Evolutionary conservation across 225 moss, liverwort and hornwort species (phyloP).

Genomic region (Pseudisothecium myosuroides): DNA sequence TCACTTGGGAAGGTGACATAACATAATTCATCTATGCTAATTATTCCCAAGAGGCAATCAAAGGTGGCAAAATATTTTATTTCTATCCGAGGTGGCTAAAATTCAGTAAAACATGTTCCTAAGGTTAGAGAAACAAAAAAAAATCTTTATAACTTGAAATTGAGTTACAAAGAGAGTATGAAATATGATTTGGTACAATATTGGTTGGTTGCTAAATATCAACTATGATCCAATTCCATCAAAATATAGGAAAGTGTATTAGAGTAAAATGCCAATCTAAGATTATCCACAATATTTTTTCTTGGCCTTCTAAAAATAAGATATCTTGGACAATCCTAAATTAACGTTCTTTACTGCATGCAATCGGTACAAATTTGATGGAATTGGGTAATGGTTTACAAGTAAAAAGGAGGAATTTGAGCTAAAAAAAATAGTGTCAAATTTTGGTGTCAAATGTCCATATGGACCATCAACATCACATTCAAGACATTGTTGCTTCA

Average conservation of each 20-base stretch:
- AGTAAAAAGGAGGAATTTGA: fast-evolving
- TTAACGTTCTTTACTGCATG: fast-evolving
- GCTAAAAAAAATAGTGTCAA: fast-evolving
- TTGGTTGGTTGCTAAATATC: fast-evolving
- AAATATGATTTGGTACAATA: background rate
- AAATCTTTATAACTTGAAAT: background rate
- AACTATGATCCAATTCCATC: fast-evolving
- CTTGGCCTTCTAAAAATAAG: fast-evolving
- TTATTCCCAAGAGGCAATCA: fast-evolving
- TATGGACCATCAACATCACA: background rate
- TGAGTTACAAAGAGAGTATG: background rate
- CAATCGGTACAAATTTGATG: fast-evolving
- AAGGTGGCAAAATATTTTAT: background rate
- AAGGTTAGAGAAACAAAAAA: background rate
- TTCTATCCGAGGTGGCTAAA: background rate
- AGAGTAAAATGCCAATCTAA: background rate
- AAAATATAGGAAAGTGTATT: fast-evolving
- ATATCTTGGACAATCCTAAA: fast-evolving
- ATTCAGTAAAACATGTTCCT: fast-evolving
- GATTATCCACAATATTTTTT: fast-evolving
- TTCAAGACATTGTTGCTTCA: background rate
- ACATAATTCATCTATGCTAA: background rate
- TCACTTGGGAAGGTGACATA: background rate
- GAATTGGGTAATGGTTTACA: too few relatives aligned
- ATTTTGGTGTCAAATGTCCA: background rate